Percentiles rank a stretch among this genome's conserved stretches.
These are phyloP conservation scores for Lepidium africanum DNA, from an alignment of 345 rosid species.

Conservation along the genomic window DNA sequence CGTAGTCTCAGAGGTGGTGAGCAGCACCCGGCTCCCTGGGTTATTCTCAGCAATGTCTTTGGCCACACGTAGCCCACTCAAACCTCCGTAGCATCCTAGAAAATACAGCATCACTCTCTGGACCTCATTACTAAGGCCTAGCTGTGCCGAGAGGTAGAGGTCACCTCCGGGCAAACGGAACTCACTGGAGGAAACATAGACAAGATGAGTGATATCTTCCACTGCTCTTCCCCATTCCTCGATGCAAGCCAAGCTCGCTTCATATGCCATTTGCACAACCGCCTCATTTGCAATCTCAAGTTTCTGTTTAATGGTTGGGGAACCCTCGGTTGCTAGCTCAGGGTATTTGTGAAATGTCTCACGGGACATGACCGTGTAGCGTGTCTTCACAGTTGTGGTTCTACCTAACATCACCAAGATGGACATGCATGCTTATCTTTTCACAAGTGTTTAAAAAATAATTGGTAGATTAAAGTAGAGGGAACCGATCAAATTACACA, in stretches of 20 bases:
- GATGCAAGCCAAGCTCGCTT: slow-evolving; percentile 76
- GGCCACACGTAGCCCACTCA: slow-evolving; percentile 78
- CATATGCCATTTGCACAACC: slow-evolving; percentile 71
- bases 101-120: slow-evolving; percentile 82
- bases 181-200: slow-evolving; percentile 91
- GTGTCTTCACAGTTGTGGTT: slow-evolving; percentile 83
- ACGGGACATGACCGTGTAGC: slow-evolving; percentile 90
- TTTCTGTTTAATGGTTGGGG: slow-evolving; percentile 72
- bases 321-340: slow-evolving; percentile 72
- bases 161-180: slow-evolving; percentile 89
- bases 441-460: neutral
- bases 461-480: neutral
- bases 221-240: slow-evolving; percentile 72
- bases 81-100: slow-evolving; percentile 81
- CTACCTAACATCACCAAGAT: slow-evolving; percentile 44
- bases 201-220: slow-evolving; percentile 72
- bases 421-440: neutral
- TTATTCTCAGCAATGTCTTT: slow-evolving; percentile 94
- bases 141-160: slow-evolving; percentile 60
- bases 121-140: slow-evolving; percentile 63
- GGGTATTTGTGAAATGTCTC: slow-evolving; percentile 78
- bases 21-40: slow-evolving; percentile 68
- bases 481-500: slow-evolving; percentile 42
- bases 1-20: slow-evolving; percentile 81
- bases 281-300: slow-evolving; percentile 89